phyloP scores from a whole-genome alignment of 495 filamentous ascomycete genomes.

The Apiosordaria backusii region DNA sequence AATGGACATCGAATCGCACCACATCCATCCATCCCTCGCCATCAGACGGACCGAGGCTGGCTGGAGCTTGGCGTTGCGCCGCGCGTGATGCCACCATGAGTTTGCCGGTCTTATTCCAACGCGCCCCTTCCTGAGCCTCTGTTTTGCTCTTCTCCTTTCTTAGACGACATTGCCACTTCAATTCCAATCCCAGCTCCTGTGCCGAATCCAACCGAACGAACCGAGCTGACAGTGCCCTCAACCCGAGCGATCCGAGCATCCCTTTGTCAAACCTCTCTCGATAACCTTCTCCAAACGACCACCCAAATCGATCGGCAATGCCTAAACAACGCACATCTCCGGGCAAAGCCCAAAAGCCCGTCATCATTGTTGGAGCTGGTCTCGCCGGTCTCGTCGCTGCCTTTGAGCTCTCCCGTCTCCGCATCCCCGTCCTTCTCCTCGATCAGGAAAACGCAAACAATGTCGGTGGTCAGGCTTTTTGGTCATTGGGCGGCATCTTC shows the following conservation, averaged over 20 bases:
- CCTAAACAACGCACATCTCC: background rate
- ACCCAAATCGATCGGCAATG: background rate
- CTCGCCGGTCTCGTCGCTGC: slow-evolving; percentile 52
- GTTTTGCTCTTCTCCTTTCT: background rate
- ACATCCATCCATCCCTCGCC: background rate
- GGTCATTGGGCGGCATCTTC: slow-evolving; percentile 54
- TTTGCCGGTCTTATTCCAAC: background rate
- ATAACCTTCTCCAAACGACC: background rate
- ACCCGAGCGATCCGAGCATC: slow-evolving; percentile 3
- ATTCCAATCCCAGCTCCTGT: background rate
- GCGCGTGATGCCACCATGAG: background rate
- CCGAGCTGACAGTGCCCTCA: background rate
- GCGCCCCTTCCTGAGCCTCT: background rate
- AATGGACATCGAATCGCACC: background rate
- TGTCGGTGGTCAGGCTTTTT: slow-evolving; percentile 53
- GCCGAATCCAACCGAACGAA: background rate
- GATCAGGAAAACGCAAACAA: slow-evolving; percentile 49
- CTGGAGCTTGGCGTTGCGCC: background rate
- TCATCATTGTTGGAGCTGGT: slow-evolving; percentile 50
- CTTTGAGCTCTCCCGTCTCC: slow-evolving; percentile 44
- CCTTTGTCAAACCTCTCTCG: background rate
- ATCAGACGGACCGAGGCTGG: background rate
- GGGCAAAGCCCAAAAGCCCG: slow-evolving; percentile 27
- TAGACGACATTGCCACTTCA: background rate
- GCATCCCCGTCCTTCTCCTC: slow-evolving; percentile 40